phyloP scores from a whole-genome alignment of 1,284 basidiomycete species.

The Sporisorium reilianum region DNA sequence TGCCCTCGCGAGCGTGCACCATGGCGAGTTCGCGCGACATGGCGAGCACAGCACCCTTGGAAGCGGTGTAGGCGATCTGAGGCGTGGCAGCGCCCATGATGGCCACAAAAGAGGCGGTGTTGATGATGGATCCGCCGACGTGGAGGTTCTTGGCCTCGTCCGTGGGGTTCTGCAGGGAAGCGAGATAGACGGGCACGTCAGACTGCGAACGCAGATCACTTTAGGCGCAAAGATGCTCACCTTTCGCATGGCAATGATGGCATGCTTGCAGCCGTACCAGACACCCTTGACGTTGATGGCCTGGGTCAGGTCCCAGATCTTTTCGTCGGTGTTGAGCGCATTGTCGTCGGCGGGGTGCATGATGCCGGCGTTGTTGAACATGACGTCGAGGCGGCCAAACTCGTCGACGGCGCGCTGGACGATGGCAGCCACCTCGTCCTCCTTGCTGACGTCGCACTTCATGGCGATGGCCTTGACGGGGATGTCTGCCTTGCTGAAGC shows the following conservation, averaged over 20 bases:
- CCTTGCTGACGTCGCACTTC: conserved; percentile 88
- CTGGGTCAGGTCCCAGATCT: conserved; percentile 82
- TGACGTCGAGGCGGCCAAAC: conserved; percentile 90
- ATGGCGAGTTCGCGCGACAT: conserved; percentile 97
- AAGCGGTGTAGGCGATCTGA: conserved; percentile 82
- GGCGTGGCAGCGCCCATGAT: conserved; percentile 93
- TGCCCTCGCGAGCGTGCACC: conserved; percentile 95
- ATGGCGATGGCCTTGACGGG: conserved; percentile 75
- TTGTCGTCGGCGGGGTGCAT: conserved; percentile 96
- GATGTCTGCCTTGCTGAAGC: conserved; percentile 76
- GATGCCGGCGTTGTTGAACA: conserved; percentile 77
- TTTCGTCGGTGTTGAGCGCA: conserved; percentile 93
- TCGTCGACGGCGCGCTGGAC: conserved; percentile 83
- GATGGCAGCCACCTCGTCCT: conserved; percentile 83
- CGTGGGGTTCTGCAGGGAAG: conserved; percentile 73
- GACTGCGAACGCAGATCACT: too few relatives aligned
- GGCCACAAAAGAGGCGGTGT: conserved; percentile 95
- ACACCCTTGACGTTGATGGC: conserved; percentile 96
- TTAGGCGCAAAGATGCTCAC: conserved; percentile 6
- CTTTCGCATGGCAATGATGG: conserved; percentile 91
- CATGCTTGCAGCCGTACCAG: conserved; percentile 96
- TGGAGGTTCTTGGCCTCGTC: conserved; percentile 84
- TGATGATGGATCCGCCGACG: conserved; percentile 92
- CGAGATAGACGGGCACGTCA: background rate
- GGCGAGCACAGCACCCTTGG: conserved; percentile 91